phyloP scores from a whole-genome alignment of 768 basidiomycete species.

The Mycena epipterygia region DNA sequence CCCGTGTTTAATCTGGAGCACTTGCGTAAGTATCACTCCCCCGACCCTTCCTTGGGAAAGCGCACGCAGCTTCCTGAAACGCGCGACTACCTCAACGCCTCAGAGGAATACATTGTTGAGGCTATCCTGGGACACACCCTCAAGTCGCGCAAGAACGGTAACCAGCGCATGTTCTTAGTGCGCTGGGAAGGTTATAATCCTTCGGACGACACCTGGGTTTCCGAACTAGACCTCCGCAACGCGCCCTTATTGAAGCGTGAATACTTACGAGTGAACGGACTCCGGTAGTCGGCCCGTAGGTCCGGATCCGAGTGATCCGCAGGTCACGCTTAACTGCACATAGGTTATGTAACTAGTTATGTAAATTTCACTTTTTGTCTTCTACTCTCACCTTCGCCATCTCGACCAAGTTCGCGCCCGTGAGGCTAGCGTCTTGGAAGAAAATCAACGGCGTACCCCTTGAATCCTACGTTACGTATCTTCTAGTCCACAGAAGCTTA shows the following conservation, averaged over 20 bases:
- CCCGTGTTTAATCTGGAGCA: conserved; percentile 29
- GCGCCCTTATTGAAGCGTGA: conserved; percentile 20
- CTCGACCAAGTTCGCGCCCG: too few species aligned
- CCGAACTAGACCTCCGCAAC: conserved; percentile 23
- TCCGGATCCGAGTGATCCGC: not conserved
- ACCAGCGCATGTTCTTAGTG: conserved; percentile 8
- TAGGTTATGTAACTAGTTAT: too few species aligned
- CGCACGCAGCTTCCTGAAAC: conserved; percentile 1
- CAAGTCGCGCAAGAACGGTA: conserved; percentile 16
- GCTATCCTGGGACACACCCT: too few species aligned
- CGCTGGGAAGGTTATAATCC: conserved; percentile 30
- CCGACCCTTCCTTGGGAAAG: not conserved
- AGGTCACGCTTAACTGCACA: not conserved
- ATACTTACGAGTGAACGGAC: not conserved
- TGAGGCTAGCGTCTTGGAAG: too few species aligned
- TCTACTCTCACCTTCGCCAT: too few species aligned
- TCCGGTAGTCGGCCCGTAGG: not conserved
- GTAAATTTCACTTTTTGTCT: too few species aligned
- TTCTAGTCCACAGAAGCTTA: too few species aligned
- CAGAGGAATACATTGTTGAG: too few species aligned
- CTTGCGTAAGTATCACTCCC: conserved; percentile 11
- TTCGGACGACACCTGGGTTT: conserved; percentile 28
- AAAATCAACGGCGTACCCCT: too few species aligned
- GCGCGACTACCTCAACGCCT: not conserved
- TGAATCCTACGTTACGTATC: too few species aligned